A percentile compares a stretch with the other conserved stretches of the same genome.
Conservation (phyloP, 345 rosid species). For the Lagerstroemia speciosa region DNA sequence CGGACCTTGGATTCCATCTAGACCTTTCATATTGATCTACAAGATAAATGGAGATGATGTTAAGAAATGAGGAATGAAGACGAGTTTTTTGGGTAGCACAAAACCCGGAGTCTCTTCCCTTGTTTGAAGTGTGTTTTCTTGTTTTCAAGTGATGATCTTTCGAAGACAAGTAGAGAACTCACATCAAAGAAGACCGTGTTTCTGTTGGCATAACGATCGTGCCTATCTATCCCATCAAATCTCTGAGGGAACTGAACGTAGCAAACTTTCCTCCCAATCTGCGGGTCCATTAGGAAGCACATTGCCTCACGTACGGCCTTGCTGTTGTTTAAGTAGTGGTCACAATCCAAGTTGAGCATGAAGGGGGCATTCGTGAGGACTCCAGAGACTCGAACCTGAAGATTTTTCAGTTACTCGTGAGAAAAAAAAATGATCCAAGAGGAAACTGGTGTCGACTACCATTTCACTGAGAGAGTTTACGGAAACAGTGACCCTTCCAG, state of each 20-base stretch:
- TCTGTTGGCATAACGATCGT: slow-evolving; percentile 86
- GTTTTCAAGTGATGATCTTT: neutral
- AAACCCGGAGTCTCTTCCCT: neutral
- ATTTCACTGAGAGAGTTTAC: too few species aligned
- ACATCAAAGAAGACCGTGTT: slow-evolving; percentile 92
- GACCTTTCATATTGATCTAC: slow-evolving; percentile 78
- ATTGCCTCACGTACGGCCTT: slow-evolving; percentile 83
- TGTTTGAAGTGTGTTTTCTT: neutral
- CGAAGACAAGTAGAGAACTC: slow-evolving; percentile 14
- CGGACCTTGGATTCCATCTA: slow-evolving; percentile 90
- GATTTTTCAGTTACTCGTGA: slow-evolving; percentile 4
- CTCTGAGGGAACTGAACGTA: slow-evolving; percentile 23
- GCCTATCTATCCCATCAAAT: slow-evolving; percentile 76
- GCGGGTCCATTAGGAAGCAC: slow-evolving; percentile 95
- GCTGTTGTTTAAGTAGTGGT: slow-evolving; percentile 79
- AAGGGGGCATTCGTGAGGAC: slow-evolving; percentile 89
- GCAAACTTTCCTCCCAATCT: slow-evolving; percentile 74
- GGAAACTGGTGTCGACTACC: too few species aligned
- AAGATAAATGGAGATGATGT: slow-evolving; percentile 4
- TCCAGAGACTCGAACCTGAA: slow-evolving; percentile 54
- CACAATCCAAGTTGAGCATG: slow-evolving; percentile 92
- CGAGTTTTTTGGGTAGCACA: too few species aligned
- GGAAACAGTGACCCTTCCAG: too few species aligned
- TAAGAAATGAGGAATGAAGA: too few species aligned
- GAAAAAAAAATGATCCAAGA: neutral